Evolutionary conservation across 2,329 filamentous ascomycete species (phyloP), one percentile per base, ranked within the genome.

Genomic region (Penicillium corylophilum): DNA sequence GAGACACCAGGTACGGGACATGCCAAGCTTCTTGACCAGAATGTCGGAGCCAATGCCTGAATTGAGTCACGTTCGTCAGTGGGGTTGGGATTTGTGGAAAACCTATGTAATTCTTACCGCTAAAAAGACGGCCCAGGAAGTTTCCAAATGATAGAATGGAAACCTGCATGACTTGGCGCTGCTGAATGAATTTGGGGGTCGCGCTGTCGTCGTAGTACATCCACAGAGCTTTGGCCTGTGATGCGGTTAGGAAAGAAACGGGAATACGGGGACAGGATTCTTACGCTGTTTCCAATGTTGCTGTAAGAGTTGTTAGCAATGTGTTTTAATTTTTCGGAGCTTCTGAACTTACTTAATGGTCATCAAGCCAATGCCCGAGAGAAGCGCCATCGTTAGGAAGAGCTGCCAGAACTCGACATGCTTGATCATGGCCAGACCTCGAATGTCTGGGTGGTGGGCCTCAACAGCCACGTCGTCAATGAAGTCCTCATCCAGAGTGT

Each of bases 291-390:
- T 39, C 94, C 94, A 65, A 97, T 96, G 64, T 99, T 99, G 76
- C 90, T 95, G 61, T 20, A 38, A 10, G 44, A 20, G 13, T 16
- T 10, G 55, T 75, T 65, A 76, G 74, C 54, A 38, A 46, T n/a
- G 23, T 23, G 48, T 24, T 41, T 10, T 28, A 22, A 15, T 23
- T 18, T 22, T 10, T 16, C 28, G 16, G 18, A 13, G 23, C 18
- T 22, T 26, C 36, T 55, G 51, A 10, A 61, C 88, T 72, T 79
- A 95, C 91, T 99, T 99, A 74, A 99, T 99, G 0, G 93, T 97
- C 94, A 99, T 99, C 59, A 99, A 77, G 10, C 94, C 94, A 63
- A 96, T 88, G 46, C 94, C 94, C 5, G 91, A 90, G 56, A 97
- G 78, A n/a, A 96, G 82, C 35, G 87, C 91, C 82, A 99, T 89